phyloP scores from a whole-genome alignment of 352 stramenopile genomes.

The Poterioochromonas sp. region DNA sequence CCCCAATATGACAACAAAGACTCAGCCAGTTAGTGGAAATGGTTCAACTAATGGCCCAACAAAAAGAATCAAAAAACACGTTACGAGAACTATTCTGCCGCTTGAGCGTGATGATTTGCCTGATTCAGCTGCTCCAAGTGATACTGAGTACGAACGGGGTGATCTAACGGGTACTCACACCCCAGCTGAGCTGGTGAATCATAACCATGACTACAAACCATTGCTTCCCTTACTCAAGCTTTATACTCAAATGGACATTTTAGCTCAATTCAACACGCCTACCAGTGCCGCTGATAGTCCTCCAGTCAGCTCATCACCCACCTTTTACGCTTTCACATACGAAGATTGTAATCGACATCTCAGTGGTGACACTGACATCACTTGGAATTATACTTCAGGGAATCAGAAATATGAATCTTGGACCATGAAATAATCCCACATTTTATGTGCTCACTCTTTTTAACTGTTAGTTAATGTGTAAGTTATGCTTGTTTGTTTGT shows the following conservation, averaged over 20 bases:
- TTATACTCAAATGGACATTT: not conserved
- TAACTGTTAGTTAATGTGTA: no score
- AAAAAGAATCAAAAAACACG: not conserved
- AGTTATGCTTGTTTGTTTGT: no score
- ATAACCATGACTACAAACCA: not conserved
- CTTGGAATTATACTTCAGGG: not conserved
- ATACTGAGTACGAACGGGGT: no score
- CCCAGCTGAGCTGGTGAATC: no score
- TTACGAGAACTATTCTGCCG: not conserved
- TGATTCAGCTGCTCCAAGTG: no score
- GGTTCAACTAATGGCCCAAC: not conserved
- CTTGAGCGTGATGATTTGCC: no score
- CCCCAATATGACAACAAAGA: not conserved
- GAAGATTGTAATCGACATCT: not conserved
- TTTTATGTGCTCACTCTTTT: no score
- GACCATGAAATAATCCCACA: no score
- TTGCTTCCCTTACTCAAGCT: not conserved
- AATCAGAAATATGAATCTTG: not conserved
- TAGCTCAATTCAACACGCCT: not conserved
- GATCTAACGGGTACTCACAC: no score
- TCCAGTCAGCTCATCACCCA: no score
- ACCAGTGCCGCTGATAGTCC: not conserved
- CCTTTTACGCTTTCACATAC: not conserved
- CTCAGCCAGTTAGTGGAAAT: not conserved
- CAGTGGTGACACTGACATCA: not conserved